A percentile compares a stretch with the other conserved stretches of the same genome.
These are phyloP conservation scores for Dillenia turbinata DNA, from an alignment of 164 flowering plant species.

Conservation along the genomic window DNA sequence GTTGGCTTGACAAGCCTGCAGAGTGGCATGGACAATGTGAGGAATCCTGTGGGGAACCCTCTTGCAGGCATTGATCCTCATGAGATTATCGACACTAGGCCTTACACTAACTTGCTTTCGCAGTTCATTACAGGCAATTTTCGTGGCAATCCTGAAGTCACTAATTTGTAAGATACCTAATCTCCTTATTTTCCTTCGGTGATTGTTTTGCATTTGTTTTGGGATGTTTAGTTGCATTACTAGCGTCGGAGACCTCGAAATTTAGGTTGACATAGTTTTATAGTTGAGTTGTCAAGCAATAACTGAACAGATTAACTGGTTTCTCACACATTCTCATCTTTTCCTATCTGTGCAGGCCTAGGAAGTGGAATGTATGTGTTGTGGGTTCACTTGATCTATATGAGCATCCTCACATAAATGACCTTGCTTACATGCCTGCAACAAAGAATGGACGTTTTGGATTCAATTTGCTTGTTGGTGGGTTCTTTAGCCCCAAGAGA, in stretches of 20 bases:
- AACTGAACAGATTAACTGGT: too few species aligned
- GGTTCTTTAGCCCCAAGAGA: constrained; percentile 88
- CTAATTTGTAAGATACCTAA: constrained; percentile 64
- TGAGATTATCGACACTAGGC: constrained; percentile 86
- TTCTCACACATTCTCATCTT: too few species aligned
- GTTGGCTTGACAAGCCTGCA: constrained; percentile 91
- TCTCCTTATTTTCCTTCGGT: not conserved
- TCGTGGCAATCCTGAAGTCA: constrained; percentile 60
- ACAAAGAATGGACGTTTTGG: constrained; percentile 74
- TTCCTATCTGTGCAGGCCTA: constrained; percentile 50
- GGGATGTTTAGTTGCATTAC: not conserved
- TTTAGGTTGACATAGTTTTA: too few species aligned
- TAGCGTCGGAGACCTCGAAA: not conserved
- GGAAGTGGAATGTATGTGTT: constrained; percentile 97
- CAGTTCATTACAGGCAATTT: constrained; percentile 75
- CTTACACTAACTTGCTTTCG: constrained; percentile 73
- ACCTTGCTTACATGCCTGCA: constrained; percentile 98
- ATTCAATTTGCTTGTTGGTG: constrained; percentile 91
- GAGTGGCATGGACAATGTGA: constrained; percentile 98
- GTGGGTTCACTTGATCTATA: constrained; percentile 92
- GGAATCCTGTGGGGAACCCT: constrained; percentile 95
- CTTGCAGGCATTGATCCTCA: constrained; percentile 86
- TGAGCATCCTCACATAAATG: constrained; percentile 98
- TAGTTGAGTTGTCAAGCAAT: too few species aligned
- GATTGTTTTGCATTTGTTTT: not conserved